Conservation (phyloP, 805 yeast species). For the Candida dajiaensis region DNA sequence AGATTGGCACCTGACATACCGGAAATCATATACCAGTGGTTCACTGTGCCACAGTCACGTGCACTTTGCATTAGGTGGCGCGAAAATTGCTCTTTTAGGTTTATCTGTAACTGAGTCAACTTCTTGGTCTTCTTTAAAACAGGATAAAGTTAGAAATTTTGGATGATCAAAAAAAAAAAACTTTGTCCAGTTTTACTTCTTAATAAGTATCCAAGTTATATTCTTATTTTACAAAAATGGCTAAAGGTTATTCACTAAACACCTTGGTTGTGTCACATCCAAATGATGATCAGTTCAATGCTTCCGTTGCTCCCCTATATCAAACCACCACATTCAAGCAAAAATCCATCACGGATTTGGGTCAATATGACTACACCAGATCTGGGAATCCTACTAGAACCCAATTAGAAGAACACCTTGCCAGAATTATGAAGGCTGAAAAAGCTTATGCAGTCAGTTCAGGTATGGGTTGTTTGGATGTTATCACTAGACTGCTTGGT, state of each 20-base stretch:
- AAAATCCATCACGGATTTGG: constrained; percentile 63
- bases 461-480: constrained; percentile 93
- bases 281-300: constrained; percentile 61
- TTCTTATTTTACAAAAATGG: too few species aligned
- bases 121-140: not conserved
- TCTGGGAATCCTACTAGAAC: constrained; percentile 94
- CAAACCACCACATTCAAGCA: constrained; percentile 95
- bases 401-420: constrained; percentile 68
- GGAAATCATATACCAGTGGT: too few species aligned
- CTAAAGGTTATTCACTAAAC: constrained; percentile 9
- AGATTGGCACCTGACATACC: too few species aligned
- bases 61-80: not conserved
- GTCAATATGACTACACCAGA: constrained; percentile 81
- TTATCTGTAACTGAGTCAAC: not conserved
- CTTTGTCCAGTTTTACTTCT: too few species aligned
- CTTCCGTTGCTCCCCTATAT: constrained; percentile 84
- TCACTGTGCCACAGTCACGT: too few species aligned
- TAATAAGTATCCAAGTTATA: too few species aligned
- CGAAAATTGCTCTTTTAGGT: not conserved
- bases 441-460: constrained; percentile 77
- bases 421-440: constrained; percentile 72
- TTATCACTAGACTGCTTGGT: constrained; percentile 60
- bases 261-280: constrained; percentile 13
- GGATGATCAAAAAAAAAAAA: too few species aligned
- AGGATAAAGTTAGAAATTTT: not conserved